Evolutionary conservation across 352 stramenopile species (phyloP), one percentile per base, ranked within the genome.

Genomic region (Phytopythium chamaehyphon): DNA sequence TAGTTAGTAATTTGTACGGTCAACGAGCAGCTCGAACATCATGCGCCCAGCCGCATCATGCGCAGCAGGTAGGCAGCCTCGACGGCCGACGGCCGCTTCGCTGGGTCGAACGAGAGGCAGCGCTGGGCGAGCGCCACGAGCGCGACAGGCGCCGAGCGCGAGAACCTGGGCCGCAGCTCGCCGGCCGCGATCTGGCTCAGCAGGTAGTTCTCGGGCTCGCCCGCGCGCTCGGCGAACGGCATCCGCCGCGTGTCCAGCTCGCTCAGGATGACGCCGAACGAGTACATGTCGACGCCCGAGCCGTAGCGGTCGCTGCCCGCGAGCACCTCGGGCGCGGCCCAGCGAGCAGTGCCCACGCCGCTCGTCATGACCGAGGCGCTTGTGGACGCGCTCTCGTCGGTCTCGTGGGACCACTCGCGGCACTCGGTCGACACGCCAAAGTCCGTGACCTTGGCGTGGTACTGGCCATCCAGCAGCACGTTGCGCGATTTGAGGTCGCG

Each of bases 281-380:
- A 73, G 55, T 79, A 82, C 3, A 82, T 66, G 49, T 79, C 68
- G 1, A 78, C 57, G 0, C 65, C 57, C 8, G 59, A 55, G 12
- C 65, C 52, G 52, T 66, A 66, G 45, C 88, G 76, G 28, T 55
- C 62, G 37, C 59, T 59, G 15, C 81, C 79, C 2, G 58, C 45
- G n/a, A 95, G 59, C 47, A 79, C 39, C 47, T 86, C 74, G 1
- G 74, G 71, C 7, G 74, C 69, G 5, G 69, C 54, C 74, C 74
- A 83, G 31, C 69, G 71, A 28, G 70, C 71, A 2, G 74, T 86
- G 21, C 71, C 74, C 10, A 76, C 58, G 14, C 60, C 53, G 1
- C 51, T 44, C 1, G 51, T 66, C 61, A 73, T 69, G 18, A 44
- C 56, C 18, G 50, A 21, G 6, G 36, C 45, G 45, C 26, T 61